A percentile compares a stretch with the other conserved stretches of the same genome.
phyloP scores from a whole-genome alignment of 1,284 basidiomycete species.

The Malassezia dermatis region DNA sequence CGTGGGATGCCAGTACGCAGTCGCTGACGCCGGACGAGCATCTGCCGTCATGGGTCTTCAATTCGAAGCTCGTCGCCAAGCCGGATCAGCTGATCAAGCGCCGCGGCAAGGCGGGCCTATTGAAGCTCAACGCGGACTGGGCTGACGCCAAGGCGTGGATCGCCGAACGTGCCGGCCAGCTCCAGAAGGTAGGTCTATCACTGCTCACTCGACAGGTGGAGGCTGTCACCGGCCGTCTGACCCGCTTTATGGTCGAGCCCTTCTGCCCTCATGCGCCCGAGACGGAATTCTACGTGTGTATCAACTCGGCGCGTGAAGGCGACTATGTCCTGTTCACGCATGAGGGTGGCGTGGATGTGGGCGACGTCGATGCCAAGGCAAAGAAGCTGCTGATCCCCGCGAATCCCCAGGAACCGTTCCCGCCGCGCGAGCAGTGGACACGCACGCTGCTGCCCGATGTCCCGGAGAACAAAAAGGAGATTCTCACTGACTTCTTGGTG shows the following conservation, averaged over 20 bases:
- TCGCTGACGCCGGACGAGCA: slow-evolving; percentile 67
- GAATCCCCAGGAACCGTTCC: slow-evolving; percentile 65
- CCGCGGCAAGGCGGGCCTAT: slow-evolving; percentile 90
- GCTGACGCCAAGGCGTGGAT: slow-evolving; percentile 66
- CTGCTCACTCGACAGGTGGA: slow-evolving; percentile 59
- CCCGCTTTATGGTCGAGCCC: slow-evolving; percentile 95
- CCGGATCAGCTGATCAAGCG: slow-evolving; percentile 96
- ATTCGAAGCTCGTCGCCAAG: slow-evolving; percentile 47
- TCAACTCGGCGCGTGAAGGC: slow-evolving; percentile 87
- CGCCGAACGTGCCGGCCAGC: slow-evolving; percentile 77
- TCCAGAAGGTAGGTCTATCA: slow-evolving; percentile 55
- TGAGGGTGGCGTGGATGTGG: slow-evolving; percentile 96
- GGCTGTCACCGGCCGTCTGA: slow-evolving; percentile 80
- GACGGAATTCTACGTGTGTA: slow-evolving; percentile 96
- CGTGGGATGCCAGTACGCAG: slow-evolving; percentile 74
- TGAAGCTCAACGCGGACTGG: slow-evolving; percentile 84
- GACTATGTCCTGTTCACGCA: slow-evolving; percentile 97
- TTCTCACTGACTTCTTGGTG: slow-evolving; percentile 65
- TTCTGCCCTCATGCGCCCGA: slow-evolving; percentile 89
- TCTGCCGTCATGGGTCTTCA: slow-evolving; percentile 67
- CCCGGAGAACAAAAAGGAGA: slow-evolving; percentile 33
- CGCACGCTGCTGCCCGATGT: slow-evolving; percentile 34
- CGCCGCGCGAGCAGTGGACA: slow-evolving; percentile 59
- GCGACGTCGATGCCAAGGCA: slow-evolving; percentile 96
- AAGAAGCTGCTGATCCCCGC: slow-evolving; percentile 76